Percentiles rank a stretch among this genome's conserved stretches.
These are phyloP conservation scores for Metschnikowia sp. DNA, from an alignment of 805 yeast genomes.

Conservation along the genomic window DNA sequence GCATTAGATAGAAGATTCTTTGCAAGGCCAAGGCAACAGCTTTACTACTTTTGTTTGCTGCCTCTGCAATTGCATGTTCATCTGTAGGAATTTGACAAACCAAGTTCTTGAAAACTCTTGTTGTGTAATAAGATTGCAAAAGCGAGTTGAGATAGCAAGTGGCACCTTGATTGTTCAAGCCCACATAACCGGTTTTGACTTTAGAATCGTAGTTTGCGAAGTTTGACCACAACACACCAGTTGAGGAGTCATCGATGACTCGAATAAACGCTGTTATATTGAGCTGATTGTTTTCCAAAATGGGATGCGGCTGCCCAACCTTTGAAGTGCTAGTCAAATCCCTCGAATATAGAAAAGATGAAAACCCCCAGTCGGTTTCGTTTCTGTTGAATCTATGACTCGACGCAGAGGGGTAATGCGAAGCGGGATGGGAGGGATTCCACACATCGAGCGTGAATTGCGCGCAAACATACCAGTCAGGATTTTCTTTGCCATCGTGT, in stretches of 20 bases:
- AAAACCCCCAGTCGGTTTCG: slow-evolving; percentile 96
- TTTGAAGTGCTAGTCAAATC: slow-evolving; percentile 41
- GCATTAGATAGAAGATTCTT: slow-evolving; percentile 76
- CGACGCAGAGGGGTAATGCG: slow-evolving; percentile 60
- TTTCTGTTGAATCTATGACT: slow-evolving; percentile 71
- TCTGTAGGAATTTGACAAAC: slow-evolving; percentile 88
- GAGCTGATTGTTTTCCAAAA: slow-evolving; percentile 52
- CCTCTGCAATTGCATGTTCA: slow-evolving; percentile 26
- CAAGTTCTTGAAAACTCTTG: slow-evolving; percentile 74
- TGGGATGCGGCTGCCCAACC: slow-evolving; percentile 26
- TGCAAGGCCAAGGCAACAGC: slow-evolving; percentile 80
- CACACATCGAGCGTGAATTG: slow-evolving; percentile 84
- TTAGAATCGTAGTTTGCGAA: slow-evolving; percentile 83
- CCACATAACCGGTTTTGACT: slow-evolving; percentile 84
- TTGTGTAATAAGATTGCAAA: slow-evolving; percentile 85
- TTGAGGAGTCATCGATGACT: slow-evolving; percentile 75
- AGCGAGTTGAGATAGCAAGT: slow-evolving; percentile 94
- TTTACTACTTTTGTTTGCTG: slow-evolving; percentile 30
- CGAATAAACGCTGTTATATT: slow-evolving; percentile 76
- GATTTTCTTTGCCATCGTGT: slow-evolving; percentile 19
- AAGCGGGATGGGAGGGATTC: slow-evolving; percentile 67
- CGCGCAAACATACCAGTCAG: slow-evolving; percentile 85
- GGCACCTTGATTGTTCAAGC: slow-evolving; percentile 95
- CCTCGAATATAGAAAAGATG: slow-evolving; percentile 48
- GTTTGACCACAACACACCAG: slow-evolving; percentile 93